These are phyloP conservation scores for Zymoseptoria pseudotritici DNA, from an alignment of 2,329 filamentous ascomycete genomes.

Conservation along the genomic window DNA sequence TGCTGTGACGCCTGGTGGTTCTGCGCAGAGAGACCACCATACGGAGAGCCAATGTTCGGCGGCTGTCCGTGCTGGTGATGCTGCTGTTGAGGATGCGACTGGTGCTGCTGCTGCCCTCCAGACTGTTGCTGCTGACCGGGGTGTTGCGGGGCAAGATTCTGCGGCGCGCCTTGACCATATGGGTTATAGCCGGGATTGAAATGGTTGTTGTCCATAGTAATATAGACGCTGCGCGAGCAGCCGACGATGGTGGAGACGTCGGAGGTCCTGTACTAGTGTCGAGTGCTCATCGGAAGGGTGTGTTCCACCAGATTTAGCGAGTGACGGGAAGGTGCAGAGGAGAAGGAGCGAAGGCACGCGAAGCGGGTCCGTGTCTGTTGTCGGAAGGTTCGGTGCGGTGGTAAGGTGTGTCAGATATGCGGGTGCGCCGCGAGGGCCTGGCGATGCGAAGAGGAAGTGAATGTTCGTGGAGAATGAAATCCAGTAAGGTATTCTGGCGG, in stretches of 20 bases:
- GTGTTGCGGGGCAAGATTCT: slow-evolving; percentile 9
- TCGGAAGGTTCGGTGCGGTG: not conserved
- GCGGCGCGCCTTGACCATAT: slow-evolving; percentile 10
- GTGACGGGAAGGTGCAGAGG: not conserved
- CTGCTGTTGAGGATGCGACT: slow-evolving; percentile 17
- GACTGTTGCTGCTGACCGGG: slow-evolving; percentile 11
- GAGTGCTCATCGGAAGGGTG: slow-evolving; percentile 3
- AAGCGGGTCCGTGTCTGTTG: no score
- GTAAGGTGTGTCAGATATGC: not conserved
- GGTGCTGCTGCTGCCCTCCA: slow-evolving; percentile 13
- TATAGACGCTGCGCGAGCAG: slow-evolving; percentile 2
- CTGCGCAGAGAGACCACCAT: slow-evolving; percentile 20
- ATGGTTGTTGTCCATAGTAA: slow-evolving; percentile 21
- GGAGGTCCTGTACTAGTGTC: not conserved
- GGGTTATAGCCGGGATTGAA: slow-evolving; percentile 23
- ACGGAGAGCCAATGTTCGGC: slow-evolving; percentile 5
- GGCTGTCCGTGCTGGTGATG: slow-evolving; percentile 11
- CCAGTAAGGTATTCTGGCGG: no score
- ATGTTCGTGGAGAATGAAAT: not conserved
- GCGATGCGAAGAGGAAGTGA: not conserved
- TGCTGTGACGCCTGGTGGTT: slow-evolving; percentile 14
- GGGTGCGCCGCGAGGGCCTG: not conserved
- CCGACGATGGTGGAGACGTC: slow-evolving; percentile 7
- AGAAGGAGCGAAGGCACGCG: not conserved
- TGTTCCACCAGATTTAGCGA: not conserved